A percentile compares a stretch with the other conserved stretches of the same genome.
These are phyloP conservation scores for Geranium brycei DNA, from an alignment of 345 rosid genomes.

Conservation along the genomic window DNA sequence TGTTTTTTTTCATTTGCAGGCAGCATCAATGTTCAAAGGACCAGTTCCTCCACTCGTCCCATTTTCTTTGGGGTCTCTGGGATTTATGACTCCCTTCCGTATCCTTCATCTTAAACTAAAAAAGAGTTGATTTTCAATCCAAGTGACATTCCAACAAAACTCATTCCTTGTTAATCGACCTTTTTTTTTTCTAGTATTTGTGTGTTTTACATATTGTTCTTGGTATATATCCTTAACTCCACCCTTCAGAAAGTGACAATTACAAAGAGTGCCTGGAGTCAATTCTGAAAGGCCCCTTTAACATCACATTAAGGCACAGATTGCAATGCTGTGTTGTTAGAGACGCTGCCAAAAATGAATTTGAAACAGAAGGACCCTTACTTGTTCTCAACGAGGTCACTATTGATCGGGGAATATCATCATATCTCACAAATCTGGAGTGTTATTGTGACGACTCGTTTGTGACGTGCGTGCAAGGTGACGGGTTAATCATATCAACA, in stretches of 20 bases:
- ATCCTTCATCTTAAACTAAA: constrained; percentile 35
- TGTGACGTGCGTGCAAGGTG: constrained; percentile 98
- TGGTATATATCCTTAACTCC: constrained; percentile 24
- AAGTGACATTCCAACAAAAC: neutral
- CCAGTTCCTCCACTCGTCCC: constrained; percentile 97
- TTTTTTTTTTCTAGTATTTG: neutral
- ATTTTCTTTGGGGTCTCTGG: constrained; percentile 90
- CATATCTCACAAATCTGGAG: constrained; percentile 91
- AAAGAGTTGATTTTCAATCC: too few relatives aligned
- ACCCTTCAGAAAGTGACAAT: constrained; percentile 57
- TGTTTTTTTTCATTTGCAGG: constrained; percentile 36
- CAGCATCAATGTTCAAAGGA: constrained; percentile 96
- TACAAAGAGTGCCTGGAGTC: constrained; percentile 76
- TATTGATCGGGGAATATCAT: constrained; percentile 90
- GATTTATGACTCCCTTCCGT: constrained; percentile 99
- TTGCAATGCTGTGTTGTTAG: constrained; percentile 72
- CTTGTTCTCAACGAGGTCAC: constrained; percentile 98
- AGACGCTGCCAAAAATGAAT: constrained; percentile 63
- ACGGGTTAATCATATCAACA: constrained; percentile 82
- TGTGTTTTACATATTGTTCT: constrained; percentile 1
- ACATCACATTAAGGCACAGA: constrained; percentile 83
- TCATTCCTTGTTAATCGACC: neutral
- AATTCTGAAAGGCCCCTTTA: constrained; percentile 71
- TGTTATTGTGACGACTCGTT: constrained; percentile 90
- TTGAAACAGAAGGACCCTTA: constrained; percentile 57